Evolutionary conservation across 345 rosid genomes (phyloP).

Genomic region (Dipteronia sinensis): DNA sequence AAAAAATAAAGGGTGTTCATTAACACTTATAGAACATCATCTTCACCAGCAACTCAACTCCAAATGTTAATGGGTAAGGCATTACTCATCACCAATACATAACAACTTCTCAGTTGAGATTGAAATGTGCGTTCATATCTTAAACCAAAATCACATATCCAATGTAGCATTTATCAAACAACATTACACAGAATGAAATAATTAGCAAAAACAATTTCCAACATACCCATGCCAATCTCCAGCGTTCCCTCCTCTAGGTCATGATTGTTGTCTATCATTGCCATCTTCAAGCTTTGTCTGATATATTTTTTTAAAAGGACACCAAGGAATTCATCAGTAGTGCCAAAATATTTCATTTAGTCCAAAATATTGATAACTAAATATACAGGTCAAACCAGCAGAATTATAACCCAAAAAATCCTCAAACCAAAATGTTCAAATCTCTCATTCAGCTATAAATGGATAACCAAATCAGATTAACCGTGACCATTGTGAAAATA

Average conservation of each 20-base stretch:
- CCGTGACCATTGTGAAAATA: neutral
- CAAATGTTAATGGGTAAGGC: neutral
- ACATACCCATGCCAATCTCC: constrained; percentile 91
- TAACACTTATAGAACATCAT: constrained; percentile 18
- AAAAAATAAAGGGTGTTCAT: neutral
- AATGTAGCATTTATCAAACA: neutral
- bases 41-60: constrained; percentile 6
- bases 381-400: neutral
- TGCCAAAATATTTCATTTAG: neutral
- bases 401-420: neutral
- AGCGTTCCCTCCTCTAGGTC: constrained; percentile 72
- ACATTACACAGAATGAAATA: neutral
- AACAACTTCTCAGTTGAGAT: neutral
- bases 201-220: neutral
- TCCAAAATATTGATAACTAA: neutral
- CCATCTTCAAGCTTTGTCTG: constrained; percentile 48
- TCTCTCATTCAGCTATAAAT: neutral
- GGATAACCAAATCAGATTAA: neutral
- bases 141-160: neutral
- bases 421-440: neutral
- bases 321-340: neutral
- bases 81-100: neutral
- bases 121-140: neutral
- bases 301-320: neutral
- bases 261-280: constrained; percentile 47